These are phyloP conservation scores for Lumnitzera littorea DNA, from an alignment of 345 rosid genomes.

Conservation along the genomic window DNA sequence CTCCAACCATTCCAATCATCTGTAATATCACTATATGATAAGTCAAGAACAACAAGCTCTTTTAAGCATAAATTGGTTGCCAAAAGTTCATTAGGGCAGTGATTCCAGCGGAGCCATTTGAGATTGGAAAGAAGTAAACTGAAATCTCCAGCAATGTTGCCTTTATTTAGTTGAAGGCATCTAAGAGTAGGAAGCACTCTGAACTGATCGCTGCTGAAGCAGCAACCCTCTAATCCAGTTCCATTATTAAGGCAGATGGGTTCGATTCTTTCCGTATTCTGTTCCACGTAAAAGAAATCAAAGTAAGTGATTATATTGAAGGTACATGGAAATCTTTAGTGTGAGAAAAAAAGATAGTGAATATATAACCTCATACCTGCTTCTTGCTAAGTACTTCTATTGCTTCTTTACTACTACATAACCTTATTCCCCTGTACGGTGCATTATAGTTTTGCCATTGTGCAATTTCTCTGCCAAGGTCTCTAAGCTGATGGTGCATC, in stretches of 20 bases:
- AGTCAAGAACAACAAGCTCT: neutral
- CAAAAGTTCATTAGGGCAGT: neutral
- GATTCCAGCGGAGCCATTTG: constrained; percentile 5
- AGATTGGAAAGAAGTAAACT: too few species aligned
- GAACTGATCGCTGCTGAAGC: neutral
- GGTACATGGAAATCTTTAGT: too few species aligned
- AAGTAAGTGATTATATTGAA: too few species aligned
- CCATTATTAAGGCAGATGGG: neutral
- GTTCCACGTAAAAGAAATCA: neutral
- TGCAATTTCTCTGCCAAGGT: constrained; percentile 5
- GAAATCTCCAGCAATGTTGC: constrained; percentile 1
- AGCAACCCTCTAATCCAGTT: too few species aligned
- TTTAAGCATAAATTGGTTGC: constrained; percentile 4
- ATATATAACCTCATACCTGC: neutral
- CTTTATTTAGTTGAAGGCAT: neutral
- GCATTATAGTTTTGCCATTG: neutral
- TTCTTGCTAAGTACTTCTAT: neutral
- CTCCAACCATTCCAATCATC: constrained; percentile 8
- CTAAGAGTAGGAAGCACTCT: neutral
- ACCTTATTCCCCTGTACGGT: neutral
- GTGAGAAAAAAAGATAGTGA: too few species aligned
- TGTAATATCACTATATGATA: neutral
- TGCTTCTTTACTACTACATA: neutral
- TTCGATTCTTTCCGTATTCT: neutral
- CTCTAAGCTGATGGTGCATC: constrained; percentile 11